Conservation (phyloP, 2,329 filamentous ascomycete genomes). For the Elsinoe batatas region DNA sequence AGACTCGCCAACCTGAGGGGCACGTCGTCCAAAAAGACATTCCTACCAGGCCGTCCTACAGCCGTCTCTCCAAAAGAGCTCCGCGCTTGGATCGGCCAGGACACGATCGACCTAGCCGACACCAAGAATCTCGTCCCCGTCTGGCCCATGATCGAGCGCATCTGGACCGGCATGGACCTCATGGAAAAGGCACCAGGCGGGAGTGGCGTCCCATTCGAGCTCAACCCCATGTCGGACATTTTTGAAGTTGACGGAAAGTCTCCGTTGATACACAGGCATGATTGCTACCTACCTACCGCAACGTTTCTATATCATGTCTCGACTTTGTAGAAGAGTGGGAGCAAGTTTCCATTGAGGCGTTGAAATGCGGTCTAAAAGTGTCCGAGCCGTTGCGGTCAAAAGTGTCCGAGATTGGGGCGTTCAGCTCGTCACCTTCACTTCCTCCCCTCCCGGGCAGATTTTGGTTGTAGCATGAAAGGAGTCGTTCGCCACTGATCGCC, state of each 20-base stretch:
- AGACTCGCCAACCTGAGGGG: background rate
- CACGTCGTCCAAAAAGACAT: background rate
- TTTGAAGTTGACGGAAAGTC: background rate
- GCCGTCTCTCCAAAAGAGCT: background rate
- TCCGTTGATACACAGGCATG: background rate
- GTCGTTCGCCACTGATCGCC: too few species aligned
- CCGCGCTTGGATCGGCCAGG: background rate
- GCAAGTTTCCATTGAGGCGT: background rate
- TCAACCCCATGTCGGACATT: background rate
- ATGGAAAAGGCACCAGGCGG: too few species aligned
- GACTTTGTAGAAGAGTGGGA: background rate
- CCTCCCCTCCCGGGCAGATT: too few species aligned
- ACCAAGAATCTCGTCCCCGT: background rate
- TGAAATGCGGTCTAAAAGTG: background rate
- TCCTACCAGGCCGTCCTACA: background rate
- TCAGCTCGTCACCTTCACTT: too few species aligned
- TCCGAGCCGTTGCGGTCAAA: background rate
- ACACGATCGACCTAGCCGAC: background rate
- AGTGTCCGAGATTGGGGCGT: background rate
- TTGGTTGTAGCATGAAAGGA: too few species aligned
- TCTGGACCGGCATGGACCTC: background rate
- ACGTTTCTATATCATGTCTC: too few species aligned
- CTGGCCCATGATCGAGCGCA: background rate
- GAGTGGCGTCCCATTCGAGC: background rate
- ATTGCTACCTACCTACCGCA: too few species aligned